These are phyloP conservation scores for Corinectria fuckeliana DNA, from an alignment of 2,329 filamentous ascomycete genomes.

Conservation along the genomic window DNA sequence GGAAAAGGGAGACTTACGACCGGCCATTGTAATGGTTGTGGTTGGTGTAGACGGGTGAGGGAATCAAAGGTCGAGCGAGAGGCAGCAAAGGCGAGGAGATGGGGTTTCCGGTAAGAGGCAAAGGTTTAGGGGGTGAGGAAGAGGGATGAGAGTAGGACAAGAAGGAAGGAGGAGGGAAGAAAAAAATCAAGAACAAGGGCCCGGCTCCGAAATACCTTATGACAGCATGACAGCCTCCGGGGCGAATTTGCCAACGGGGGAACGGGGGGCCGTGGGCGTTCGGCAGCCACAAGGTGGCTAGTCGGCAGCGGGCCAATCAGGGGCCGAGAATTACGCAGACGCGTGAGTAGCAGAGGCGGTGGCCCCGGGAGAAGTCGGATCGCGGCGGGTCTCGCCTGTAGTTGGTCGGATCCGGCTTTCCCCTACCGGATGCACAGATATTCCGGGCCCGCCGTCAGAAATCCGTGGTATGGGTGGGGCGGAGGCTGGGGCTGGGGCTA, in stretches of 20 bases:
- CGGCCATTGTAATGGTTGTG: conserved; percentile 50
- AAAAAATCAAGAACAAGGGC: conserved; percentile 33
- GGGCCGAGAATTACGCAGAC: conserved; percentile 42
- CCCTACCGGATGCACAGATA: too few relatives aligned
- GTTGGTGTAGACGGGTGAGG: conserved; percentile 26
- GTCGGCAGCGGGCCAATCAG: conserved; percentile 47
- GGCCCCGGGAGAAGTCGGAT: conserved; percentile 47
- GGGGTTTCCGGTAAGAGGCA: conserved; percentile 13
- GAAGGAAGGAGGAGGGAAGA: conserved; percentile 29
- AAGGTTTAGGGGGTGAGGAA: conserved; percentile 23
- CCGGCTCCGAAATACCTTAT: conserved; percentile 45
- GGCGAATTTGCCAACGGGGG: neutral
- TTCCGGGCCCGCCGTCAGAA: too few relatives aligned
- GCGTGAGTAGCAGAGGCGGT: conserved; percentile 18
- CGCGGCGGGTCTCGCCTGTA: conserved; percentile 16
- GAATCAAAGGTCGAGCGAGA: neutral
- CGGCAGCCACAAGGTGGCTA: conserved; percentile 33
- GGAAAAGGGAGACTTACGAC: conserved; percentile 48
- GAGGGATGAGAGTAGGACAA: conserved; percentile 28
- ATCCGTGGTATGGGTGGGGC: too few relatives aligned
- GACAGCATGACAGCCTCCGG: conserved; percentile 45
- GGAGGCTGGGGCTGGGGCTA: neutral
- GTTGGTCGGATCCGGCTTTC: neutral
- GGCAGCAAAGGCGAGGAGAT: conserved; percentile 18
- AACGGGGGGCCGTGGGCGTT: conserved; percentile 20